Base-by-base conservation (phyloP, 2,329 filamentous ascomycete species). In the Emergomyces africanus region DNA sequence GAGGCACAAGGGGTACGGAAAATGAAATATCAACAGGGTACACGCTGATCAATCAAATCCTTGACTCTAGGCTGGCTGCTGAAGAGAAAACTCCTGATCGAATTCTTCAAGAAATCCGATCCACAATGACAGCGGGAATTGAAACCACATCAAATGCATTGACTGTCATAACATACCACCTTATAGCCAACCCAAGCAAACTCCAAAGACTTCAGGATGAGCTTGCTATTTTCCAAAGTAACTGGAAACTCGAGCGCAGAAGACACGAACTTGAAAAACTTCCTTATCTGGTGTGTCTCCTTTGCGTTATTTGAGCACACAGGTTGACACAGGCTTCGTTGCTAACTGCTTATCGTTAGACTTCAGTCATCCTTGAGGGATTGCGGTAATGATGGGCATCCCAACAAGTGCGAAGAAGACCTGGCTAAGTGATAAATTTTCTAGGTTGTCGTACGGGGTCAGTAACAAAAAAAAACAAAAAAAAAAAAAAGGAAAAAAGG, bases 31-130 rank as follows among this genome's bases (percentile, higher is more conserved):
- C 30, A 54, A 51, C 28, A 25, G 59, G 57, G 44, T 51, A 54
- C 12, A 74, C 71, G 9, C 65, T 74, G 54, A 67, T 72, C 59
- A 65, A 69, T 59, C 66, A 66, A 42, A 55, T 63, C 25, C 53
- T 71, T 3, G 68, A 72, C 33, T 70, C 70, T 4, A 60, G 66
- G 1, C 56, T 78, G 20, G 72, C 67, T 10, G 66, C 62, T 0
- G 62, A 73, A 8, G 75, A 79, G 57, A 74, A 73, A 54, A 70
- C 64, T 0, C 55, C 66, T 12, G 63, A 66, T 58, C 67, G 71
- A 0, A 57, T 74, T 15, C 61, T 68, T 28, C 69, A 72, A 57
- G 72, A 74, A 54, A 65, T 65, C 5, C 63, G 67, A 6, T 54
- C 68, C 35, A 58, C 73, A 2, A 60, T 72, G 18, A 64, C 60